Evolutionary conservation across 805 yeast genomes (phyloP).

Genomic region (Saturnispora kantuleensis): DNA sequence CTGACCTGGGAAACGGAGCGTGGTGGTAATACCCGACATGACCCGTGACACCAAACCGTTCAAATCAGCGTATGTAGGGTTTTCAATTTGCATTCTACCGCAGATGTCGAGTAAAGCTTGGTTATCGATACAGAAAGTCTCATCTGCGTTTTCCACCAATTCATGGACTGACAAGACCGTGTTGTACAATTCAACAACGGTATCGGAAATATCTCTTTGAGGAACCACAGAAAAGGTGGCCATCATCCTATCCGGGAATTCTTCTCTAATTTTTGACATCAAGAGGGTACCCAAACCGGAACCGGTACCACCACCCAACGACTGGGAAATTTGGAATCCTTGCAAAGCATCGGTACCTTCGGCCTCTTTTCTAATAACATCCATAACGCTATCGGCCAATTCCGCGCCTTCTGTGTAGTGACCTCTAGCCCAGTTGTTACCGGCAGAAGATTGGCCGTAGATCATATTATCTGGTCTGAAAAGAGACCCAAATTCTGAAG

Average conservation of each 20-base stretch:
- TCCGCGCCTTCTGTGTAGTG: slow-evolving; percentile 96
- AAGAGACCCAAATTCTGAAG: slow-evolving; percentile 72
- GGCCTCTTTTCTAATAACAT: slow-evolving; percentile 86
- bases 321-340: slow-evolving; percentile 86
- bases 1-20: slow-evolving; percentile 92
- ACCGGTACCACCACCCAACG: slow-evolving; percentile 90
- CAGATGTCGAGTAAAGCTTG: slow-evolving; percentile 89
- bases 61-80: slow-evolving; percentile 70
- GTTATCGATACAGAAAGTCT: slow-evolving; percentile 90
- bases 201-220: slow-evolving; percentile 82
- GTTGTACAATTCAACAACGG: slow-evolving; percentile 92
- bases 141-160: slow-evolving; percentile 83
- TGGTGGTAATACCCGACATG: slow-evolving; percentile 93
- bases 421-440: slow-evolving; percentile 96
- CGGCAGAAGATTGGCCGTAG: slow-evolving; percentile 87
- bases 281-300: slow-evolving; percentile 93
- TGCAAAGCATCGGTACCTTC: slow-evolving; percentile 88
- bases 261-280: slow-evolving; percentile 80
- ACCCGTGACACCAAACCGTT: slow-evolving; percentile 80
- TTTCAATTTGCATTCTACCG: slow-evolving; percentile 70
- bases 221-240: slow-evolving; percentile 92
- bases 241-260: slow-evolving; percentile 92
- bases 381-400: slow-evolving; percentile 81
- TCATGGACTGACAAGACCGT: slow-evolving; percentile 88
- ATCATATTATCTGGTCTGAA: slow-evolving; percentile 90